Evolutionary conservation across 2,329 filamentous ascomycete species (phyloP), one percentile per base, ranked within the genome.

Genomic region (Monosporascus sp.): DNA sequence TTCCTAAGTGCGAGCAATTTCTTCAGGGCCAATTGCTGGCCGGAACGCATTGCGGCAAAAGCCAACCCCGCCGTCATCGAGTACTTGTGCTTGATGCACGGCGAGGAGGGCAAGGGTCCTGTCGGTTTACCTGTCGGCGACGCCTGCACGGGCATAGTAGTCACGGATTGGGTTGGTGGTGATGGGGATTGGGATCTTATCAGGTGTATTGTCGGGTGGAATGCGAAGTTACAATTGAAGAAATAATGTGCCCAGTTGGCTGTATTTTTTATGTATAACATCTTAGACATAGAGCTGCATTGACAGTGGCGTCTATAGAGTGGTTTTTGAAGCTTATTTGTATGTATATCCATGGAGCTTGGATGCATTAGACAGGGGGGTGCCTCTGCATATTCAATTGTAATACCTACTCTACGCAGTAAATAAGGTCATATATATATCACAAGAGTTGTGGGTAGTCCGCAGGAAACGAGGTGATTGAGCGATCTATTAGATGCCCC

Each of bases 1-100:
- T 97, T 97, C 68, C 71, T 97, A 57, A 91, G 81, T 61, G 94
- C 87, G 1, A 93, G 88, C 70, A 97, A 97, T 74, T 97, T 97
- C 75, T 97, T 93, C 85, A 92, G 90, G 60, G 78, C 87, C 1
- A 85, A 83, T 52, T 96, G 91, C 71, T 99, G 94, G 94, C 94
- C 94, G 0, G 92, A 96, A 70, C 87, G 83, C 65, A 90, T 99
- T 68, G 93, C 94, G 1, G 86, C 84, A 20, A 90, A 88, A 73
- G 79, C 96, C 48, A 97, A 97, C 74, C 89, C 92, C 18, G 85
- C 86, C 2, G 80, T 85, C 51, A 68, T 85, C 53, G 81, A 85
- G 62, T 83, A 85, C 65, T 69, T 87, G 28, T 86, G 83, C 66
- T 71, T 75, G 58, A 72, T 71, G 14, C 84, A 87, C 65, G 80